These are phyloP conservation scores for Lichtheimia ornata DNA, from an alignment of 371 early-diverging fungal species.

Conservation along the genomic window DNA sequence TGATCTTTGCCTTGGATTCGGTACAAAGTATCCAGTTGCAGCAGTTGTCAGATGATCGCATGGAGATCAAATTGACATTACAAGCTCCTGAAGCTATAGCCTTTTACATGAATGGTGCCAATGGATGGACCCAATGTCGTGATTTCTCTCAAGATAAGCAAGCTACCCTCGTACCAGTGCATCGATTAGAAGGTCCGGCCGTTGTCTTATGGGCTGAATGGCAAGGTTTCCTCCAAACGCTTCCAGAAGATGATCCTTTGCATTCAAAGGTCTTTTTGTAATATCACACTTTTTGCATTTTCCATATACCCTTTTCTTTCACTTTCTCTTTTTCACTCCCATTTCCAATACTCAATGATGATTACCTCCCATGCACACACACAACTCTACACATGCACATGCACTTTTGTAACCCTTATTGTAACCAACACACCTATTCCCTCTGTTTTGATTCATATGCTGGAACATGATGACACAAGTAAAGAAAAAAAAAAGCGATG, in stretches of 20 bases:
- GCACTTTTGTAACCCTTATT: too few species aligned
- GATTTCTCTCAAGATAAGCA: slow-evolving; percentile 47
- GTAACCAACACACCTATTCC: too few species aligned
- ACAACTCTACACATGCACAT: too few species aligned
- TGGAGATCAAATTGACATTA: slow-evolving; percentile 24
- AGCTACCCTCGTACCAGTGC: slow-evolving; percentile 27
- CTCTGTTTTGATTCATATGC: too few species aligned
- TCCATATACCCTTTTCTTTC: neutral
- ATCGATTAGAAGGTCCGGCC: slow-evolving; percentile 27
- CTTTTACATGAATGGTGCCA: slow-evolving; percentile 15
- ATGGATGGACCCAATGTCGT: slow-evolving; percentile 37
- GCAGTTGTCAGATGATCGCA: slow-evolving; percentile 15
- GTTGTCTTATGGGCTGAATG: slow-evolving; percentile 7
- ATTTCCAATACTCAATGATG: neutral
- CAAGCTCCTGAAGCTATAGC: slow-evolving; percentile 2
- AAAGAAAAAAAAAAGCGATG: too few species aligned
- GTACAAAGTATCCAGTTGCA: slow-evolving; percentile 56
- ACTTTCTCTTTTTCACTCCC: neutral
- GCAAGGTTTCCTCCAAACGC: slow-evolving; percentile 6
- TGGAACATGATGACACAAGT: too few species aligned
- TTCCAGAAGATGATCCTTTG: slow-evolving; percentile 4
- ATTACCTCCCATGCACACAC: too few species aligned
- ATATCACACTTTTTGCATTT: neutral
- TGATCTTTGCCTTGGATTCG: slow-evolving; percentile 61
- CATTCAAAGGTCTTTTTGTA: slow-evolving; percentile 5